A percentile compares a stretch with the other conserved stretches of the same genome.
phyloP scores from a whole-genome alignment of 352 stramenopile species.

The Phytophthora constricta region DNA sequence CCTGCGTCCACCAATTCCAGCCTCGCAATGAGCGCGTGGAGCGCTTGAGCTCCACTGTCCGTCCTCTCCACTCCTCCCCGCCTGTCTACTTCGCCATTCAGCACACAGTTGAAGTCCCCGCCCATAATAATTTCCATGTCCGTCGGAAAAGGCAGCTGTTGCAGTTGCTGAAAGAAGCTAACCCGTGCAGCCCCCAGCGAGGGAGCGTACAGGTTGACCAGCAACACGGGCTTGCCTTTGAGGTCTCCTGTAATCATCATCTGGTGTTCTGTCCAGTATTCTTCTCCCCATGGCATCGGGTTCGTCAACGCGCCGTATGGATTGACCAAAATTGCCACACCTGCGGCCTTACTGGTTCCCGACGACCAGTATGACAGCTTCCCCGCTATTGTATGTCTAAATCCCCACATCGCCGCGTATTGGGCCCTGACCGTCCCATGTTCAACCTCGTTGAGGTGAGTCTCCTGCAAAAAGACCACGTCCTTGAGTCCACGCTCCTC shows the following conservation, averaged over 20 bases:
- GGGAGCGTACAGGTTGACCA: constrained; percentile 15
- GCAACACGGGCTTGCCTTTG: background rate
- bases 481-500: background rate
- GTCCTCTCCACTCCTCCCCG: background rate
- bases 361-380: constrained; percentile 2
- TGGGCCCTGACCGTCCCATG: background rate
- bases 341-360: background rate
- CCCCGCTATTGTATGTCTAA: background rate
- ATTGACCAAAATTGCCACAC: constrained; percentile 15
- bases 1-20: background rate
- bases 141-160: background rate
- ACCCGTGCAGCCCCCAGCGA: background rate
- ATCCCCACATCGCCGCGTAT: constrained; percentile 14
- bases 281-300: background rate
- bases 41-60: background rate
- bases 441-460: constrained; percentile 3
- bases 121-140: constrained; percentile 3
- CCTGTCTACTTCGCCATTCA: background rate
- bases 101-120: constrained; percentile 14
- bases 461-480: constrained; percentile 16
- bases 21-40: background rate
- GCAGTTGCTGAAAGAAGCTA: background rate
- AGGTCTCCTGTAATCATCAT: constrained; percentile 5
- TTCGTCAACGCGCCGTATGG: constrained; percentile 12
- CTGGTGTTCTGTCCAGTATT: background rate